phyloP scores from a whole-genome alignment of 257 asterid genomes.

The Ilex asprella region DNA sequence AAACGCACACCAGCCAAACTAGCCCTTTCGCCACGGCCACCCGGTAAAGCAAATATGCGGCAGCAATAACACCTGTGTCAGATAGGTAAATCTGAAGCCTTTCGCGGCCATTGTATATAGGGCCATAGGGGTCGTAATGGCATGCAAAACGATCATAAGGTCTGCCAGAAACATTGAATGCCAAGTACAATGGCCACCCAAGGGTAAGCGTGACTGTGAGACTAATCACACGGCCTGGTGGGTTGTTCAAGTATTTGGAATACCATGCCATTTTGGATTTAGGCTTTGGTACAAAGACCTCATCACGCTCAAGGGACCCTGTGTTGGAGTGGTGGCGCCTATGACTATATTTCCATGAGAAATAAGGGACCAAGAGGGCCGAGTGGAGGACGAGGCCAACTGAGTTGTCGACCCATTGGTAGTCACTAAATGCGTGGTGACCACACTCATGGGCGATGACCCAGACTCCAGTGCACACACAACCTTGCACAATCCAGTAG shows the following conservation, averaged over 20 bases:
- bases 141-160: constrained; percentile 58
- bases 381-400: constrained; percentile 75
- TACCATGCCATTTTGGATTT: constrained; percentile 37
- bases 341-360: constrained; percentile 73
- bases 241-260: constrained; percentile 59
- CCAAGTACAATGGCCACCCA: constrained; percentile 68
- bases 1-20: constrained; percentile 40
- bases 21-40: constrained; percentile 37
- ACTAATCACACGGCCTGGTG: constrained; percentile 48
- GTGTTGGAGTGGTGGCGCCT: constrained; percentile 77
- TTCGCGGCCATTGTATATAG: constrained; percentile 65
- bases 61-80: constrained; percentile 44
- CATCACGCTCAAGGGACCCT: constrained; percentile 66
- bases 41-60: constrained; percentile 32
- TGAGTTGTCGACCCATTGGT: constrained; percentile 58
- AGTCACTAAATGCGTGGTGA: constrained; percentile 69
- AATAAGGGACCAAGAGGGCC: constrained; percentile 57
- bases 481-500: constrained; percentile 51
- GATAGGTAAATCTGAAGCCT: constrained; percentile 52
- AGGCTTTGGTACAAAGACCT: constrained; percentile 61
- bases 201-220: constrained; percentile 40
- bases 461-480: constrained; percentile 64
- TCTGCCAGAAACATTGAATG: constrained; percentile 59
- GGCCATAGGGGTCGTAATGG: constrained; percentile 54
- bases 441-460: constrained; percentile 73